These are phyloP conservation scores for Ophiocordyceps camponoti-saundersi DNA, from an alignment of 2,329 filamentous ascomycete genomes.

Conservation along the genomic window DNA sequence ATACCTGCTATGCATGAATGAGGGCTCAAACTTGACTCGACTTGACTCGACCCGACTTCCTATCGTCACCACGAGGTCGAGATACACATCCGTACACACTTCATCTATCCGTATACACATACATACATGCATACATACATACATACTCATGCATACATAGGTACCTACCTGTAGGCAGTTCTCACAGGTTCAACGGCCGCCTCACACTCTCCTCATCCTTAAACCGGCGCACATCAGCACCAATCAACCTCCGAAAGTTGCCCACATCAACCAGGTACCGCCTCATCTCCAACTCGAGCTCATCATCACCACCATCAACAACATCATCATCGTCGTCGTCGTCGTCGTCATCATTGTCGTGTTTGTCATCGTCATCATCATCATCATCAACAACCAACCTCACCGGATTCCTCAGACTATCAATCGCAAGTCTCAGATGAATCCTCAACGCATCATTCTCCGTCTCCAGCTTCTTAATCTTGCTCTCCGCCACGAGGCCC, in stretches of 20 bases:
- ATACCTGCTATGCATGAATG: too few species aligned
- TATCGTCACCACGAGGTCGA: background rate
- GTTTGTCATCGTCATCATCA: slow-evolving; percentile 10
- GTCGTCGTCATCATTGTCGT: slow-evolving; percentile 8
- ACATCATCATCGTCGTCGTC: slow-evolving; percentile 44
- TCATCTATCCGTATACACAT: too few species aligned
- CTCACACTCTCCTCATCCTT: slow-evolving; percentile 43
- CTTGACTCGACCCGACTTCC: too few species aligned
- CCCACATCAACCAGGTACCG: slow-evolving; percentile 68
- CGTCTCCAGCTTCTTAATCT: slow-evolving; percentile 76
- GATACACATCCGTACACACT: background rate
- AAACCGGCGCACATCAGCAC: slow-evolving; percentile 59
- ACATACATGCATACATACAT: background rate
- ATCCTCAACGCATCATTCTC: slow-evolving; percentile 81
- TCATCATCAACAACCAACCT: slow-evolving; percentile 11
- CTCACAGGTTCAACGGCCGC: slow-evolving; percentile 18
- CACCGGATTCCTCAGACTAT: slow-evolving; percentile 83
- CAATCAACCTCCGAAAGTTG: slow-evolving; percentile 46
- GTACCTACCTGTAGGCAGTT: background rate
- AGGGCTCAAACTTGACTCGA: too few species aligned
- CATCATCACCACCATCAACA: slow-evolving; percentile 34
- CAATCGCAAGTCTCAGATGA: slow-evolving; percentile 74
- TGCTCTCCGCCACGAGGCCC: slow-evolving; percentile 76
- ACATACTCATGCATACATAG: background rate
- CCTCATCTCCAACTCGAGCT: slow-evolving; percentile 75